Base-by-base conservation (phyloP, 768 basidiomycete species). In the Xanthoconium purpureum region DNA sequence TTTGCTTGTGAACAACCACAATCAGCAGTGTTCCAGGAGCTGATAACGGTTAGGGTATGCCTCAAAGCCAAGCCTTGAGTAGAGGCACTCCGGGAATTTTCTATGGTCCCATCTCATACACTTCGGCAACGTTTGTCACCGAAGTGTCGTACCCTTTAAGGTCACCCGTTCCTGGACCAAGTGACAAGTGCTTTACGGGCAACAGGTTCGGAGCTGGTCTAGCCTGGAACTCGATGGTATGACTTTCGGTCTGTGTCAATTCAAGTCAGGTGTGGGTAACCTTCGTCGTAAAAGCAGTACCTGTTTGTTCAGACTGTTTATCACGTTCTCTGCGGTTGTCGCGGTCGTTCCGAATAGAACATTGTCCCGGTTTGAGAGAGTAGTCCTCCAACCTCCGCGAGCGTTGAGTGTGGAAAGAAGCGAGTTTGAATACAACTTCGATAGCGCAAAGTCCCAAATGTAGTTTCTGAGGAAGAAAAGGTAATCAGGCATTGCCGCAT, bases 381-480 rank as follows among this genome's bases (percentile, higher is more conserved):
- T 24, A 24, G 24, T 24, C 12, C 37, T 62, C 69, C 68, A 69
- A 13, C 60, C 60, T 17, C 51, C 50, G 8, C 71, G 67, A 8
- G 71, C 51, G 30, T 61, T 61, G 33, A 61, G 45, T 11, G 59
- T 60, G 5, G 60, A 72, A 60, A 50, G 70, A 46, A 47, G 46
- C 33, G 36, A 59, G 40, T 69, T 70, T 9, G 67, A 61, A 43
- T 69, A 69, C 9, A 69, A 32, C 35, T 70, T 68, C 1, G 59
- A 66, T 12, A 71, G 43, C 2, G 71, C 47, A 40, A 69, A 56
- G 52, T 71, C 66, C 57, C 60, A 68, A 24, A 65, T 58, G 18
- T 61, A 65, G 52, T 63, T 62, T 33, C 62, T 63, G 38, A 13
- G 2, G 28, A 13, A 36, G 18, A 38, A 38, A 17, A 17, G 37